A percentile compares a stretch with the other conserved stretches of the same genome.
Conservation (phyloP, 148 eudicot species). For the Polygonum aviculare region DNA sequence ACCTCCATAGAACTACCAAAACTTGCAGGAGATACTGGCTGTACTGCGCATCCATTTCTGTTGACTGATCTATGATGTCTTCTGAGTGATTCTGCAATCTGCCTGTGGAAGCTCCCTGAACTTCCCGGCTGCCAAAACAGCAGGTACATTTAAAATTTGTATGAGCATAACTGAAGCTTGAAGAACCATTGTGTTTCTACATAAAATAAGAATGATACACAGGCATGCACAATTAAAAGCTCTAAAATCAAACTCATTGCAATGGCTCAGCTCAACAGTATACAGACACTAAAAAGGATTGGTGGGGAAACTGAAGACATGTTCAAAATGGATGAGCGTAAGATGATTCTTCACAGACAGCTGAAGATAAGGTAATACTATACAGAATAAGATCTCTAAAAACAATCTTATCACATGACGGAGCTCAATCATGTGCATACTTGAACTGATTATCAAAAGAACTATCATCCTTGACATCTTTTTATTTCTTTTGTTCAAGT, state of each 20-base stretch:
- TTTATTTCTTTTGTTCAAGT: neutral
- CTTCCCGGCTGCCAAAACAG: constrained; percentile 31
- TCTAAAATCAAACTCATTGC: neutral
- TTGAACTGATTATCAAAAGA: neutral
- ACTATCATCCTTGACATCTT: neutral
- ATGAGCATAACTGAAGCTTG: neutral
- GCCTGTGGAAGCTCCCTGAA: constrained; percentile 44
- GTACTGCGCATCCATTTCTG: constrained; percentile 36
- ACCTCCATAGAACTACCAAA: constrained; percentile 83
- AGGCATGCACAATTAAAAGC: neutral
- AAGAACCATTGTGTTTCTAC: neutral
- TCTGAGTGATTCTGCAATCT: constrained; percentile 44
- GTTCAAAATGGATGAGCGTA: neutral
- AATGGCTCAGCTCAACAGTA: neutral
- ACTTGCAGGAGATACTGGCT: constrained; percentile 62
- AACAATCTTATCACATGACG: neutral
- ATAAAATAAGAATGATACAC: neutral
- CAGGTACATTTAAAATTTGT: neutral
- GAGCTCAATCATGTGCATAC: neutral
- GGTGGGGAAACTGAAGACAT: too few species aligned
- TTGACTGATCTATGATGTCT: constrained; percentile 46
- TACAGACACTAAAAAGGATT: neutral
- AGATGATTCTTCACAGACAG: neutral
- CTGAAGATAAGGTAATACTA: neutral
- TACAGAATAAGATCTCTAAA: neutral